A percentile compares a stretch with the other conserved stretches of the same genome.
phyloP scores from a whole-genome alignment of 495 filamentous ascomycete genomes.

The Cudoniella acicularis region DNA sequence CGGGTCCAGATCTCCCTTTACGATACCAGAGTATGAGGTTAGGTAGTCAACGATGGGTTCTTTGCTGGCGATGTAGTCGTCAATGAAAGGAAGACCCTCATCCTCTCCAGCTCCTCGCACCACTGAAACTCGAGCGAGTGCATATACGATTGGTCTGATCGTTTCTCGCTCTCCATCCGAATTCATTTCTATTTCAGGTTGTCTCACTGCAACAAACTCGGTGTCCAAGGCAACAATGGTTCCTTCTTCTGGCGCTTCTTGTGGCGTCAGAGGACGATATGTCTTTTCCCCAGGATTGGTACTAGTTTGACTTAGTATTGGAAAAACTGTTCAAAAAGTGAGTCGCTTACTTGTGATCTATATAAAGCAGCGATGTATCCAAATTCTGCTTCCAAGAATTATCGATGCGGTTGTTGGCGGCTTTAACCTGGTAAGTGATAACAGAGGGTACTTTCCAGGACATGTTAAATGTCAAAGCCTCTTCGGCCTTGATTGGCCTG shows the following conservation, averaged over 20 bases:
- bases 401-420: conserved; percentile 70
- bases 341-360: conserved; percentile 61
- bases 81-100: conserved; percentile 85
- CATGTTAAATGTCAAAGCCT: conserved; percentile 83
- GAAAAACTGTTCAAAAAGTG: not conserved
- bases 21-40: conserved; percentile 88
- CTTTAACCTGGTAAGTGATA: conserved; percentile 76
- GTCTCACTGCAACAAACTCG: conserved; percentile 88
- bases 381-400: conserved; percentile 79
- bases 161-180: conserved; percentile 84
- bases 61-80: conserved; percentile 90
- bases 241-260: conserved; percentile 63
- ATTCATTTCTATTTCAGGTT: conserved; percentile 89
- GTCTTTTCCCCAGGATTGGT: conserved; percentile 38
- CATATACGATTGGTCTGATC: conserved; percentile 77
- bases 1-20: conserved; percentile 75
- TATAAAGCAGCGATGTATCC: conserved; percentile 79
- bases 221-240: conserved; percentile 88
- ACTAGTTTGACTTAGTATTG: conserved; percentile 17
- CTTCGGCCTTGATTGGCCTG: conserved; percentile 67
- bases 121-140: conserved; percentile 84
- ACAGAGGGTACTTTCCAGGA: conserved; percentile 90
- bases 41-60: conserved; percentile 95
- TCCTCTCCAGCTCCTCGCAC: conserved; percentile 70
- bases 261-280: conserved; percentile 56